Evolutionary conservation across 2,329 filamentous ascomycete genomes (phyloP), one percentile per base, ranked within the genome.

Genomic region (Trichophyton mentagrophytes): DNA sequence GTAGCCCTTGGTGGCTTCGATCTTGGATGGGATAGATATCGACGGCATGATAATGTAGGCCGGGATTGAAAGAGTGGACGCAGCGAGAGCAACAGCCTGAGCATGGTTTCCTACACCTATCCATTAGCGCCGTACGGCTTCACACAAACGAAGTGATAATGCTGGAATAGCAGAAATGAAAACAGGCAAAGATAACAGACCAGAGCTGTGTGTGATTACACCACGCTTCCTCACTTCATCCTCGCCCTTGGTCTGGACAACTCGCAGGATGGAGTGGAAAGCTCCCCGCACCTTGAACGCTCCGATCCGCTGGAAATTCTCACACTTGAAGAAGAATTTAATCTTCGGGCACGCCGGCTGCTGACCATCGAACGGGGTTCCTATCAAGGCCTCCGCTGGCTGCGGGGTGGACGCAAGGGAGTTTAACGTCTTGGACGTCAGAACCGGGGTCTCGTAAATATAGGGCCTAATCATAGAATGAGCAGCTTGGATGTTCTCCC

Each of bases 281-380:
- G 91, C 92, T 3, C 92, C 93, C 5, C 92, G 80, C 15, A 85
- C 87, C 76, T 97, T 97, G 79, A 97, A 97, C 0, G 92, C 92
- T 58, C 92, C 93, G 60, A 95, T 85, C 60, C 85, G 84, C 77
- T 97, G 93, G 62, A 89, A 78, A 73, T 96, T 96, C 78, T 97
- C 92, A 73, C 90, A 95, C 77, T 97, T 97, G 82, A 97, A 95
- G 78, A 89, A 93, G 59, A 97, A 79, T 11, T 84, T 79, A 44
- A 96, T 76, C 57, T 76, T 82, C 0, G 90, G 90, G 3, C 71
- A 76, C 0, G 87, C 83, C 0, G 85, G 80, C n/a, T 70, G 69
- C 44, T 79, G 75, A 4, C 80, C 81, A 66, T 81, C 78, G 76
- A 80, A 85, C 65, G 76, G 73, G 3, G 85, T 86, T 13, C 78